A percentile compares a stretch with the other conserved stretches of the same genome.
phyloP scores from a whole-genome alignment of 768 basidiomycete genomes.

The Pisolithus sp. region DNA sequence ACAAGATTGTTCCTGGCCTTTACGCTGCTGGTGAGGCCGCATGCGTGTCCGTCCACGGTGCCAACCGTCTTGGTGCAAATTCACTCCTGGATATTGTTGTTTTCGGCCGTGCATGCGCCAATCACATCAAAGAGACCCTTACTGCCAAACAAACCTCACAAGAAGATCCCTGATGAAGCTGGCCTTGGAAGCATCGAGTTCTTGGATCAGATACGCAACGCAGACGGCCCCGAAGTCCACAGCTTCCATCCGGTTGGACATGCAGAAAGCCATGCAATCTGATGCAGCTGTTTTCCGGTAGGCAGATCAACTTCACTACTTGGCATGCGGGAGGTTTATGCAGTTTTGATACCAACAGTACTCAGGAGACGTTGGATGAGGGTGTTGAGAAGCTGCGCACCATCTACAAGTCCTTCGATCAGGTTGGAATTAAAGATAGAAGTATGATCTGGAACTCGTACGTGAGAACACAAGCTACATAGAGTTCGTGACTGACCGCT shows the following conservation, averaged over 20 bases:
- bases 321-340: neutral
- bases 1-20: slow-evolving; percentile 90
- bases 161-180: slow-evolving; percentile 77
- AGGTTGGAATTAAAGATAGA: slow-evolving; percentile 95
- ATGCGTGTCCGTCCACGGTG: slow-evolving; percentile 97
- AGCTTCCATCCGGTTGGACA: slow-evolving; percentile 83
- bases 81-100: slow-evolving; percentile 98
- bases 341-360: slow-evolving; percentile 38
- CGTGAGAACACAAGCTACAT: slow-evolving; percentile 23
- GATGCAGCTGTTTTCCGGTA: slow-evolving; percentile 97
- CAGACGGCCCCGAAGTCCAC: slow-evolving; percentile 81
- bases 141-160: slow-evolving; percentile 89
- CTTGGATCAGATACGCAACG: slow-evolving; percentile 81
- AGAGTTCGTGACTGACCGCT: slow-evolving; percentile 6
- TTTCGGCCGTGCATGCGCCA: slow-evolving; percentile 97
- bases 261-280: slow-evolving; percentile 99
- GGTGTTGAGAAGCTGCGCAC: slow-evolving; percentile 82
- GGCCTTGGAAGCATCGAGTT: slow-evolving; percentile 80
- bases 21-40: slow-evolving; percentile 99
- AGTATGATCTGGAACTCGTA: slow-evolving; percentile 99
- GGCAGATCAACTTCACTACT: slow-evolving; percentile 5
- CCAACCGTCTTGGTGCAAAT: slow-evolving; percentile 99
- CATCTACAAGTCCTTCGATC: slow-evolving; percentile 84
- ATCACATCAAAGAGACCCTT: slow-evolving; percentile 90
- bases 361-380: slow-evolving; percentile 83